Evolutionary conservation across 768 basidiomycete genomes (phyloP).

Genomic region (Leccinum disarticulatum): DNA sequence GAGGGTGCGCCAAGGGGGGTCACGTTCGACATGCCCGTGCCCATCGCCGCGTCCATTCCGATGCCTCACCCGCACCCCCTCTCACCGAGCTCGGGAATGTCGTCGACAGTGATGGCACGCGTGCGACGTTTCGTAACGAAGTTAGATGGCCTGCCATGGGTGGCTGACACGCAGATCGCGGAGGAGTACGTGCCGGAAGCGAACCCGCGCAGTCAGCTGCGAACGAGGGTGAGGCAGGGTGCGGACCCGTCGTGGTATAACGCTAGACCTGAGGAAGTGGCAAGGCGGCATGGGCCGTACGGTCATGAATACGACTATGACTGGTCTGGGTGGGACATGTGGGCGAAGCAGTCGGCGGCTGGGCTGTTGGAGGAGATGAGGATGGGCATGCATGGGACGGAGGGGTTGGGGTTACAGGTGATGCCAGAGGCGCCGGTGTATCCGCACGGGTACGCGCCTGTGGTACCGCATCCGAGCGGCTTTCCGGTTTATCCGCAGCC

Average conservation of each 20-base stretch:
- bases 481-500: constrained; percentile 12
- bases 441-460: constrained; percentile 24
- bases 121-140: constrained; percentile 35
- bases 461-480: neutral
- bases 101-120: constrained; percentile 34
- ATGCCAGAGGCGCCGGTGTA: constrained; percentile 9
- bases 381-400: neutral
- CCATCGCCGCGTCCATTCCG: neutral
- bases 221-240: constrained; percentile 10
- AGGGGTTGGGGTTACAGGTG: neutral
- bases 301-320: neutral
- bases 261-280: constrained; percentile 5
- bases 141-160: constrained; percentile 47
- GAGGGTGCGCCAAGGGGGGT: neutral
- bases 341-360: constrained; percentile 25
- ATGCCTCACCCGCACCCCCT: neutral
- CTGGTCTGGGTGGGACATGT: constrained; percentile 25
- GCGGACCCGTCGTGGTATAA: constrained; percentile 33
- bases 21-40: constrained; percentile 1
- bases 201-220: constrained; percentile 21
- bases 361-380: constrained; percentile 6
- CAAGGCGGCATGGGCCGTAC: neutral
- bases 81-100: neutral
- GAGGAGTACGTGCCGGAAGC: constrained; percentile 43
- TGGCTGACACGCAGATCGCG: constrained; percentile 41